These are phyloP conservation scores for Plasmodium chabaudi DNA, from an alignment of 169 alveolate species.

Conservation along the genomic window DNA sequence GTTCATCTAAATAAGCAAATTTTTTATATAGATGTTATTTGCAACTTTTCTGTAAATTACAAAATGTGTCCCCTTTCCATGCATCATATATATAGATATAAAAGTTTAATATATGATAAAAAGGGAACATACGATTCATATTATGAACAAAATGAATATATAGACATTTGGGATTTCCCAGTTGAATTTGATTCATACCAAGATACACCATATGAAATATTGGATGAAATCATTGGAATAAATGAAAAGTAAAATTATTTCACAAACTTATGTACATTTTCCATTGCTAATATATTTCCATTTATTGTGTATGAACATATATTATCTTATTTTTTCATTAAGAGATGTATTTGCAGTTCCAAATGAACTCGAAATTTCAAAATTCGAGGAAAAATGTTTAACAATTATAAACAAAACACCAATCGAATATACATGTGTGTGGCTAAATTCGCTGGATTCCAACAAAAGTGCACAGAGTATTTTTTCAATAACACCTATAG, in stretches of 20 bases:
- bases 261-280: not conserved
- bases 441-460: constrained; percentile 38
- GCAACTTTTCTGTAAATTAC: constrained; percentile 64
- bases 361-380: constrained; percentile 40
- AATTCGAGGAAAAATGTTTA: constrained; percentile 57
- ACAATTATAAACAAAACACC: constrained; percentile 71
- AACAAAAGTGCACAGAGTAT: constrained; percentile 8
- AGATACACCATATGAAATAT: constrained; percentile 33
- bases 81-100: constrained; percentile 70
- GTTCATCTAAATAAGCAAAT: constrained; percentile 71
- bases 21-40: constrained; percentile 54
- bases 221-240: constrained; percentile 50
- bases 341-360: constrained; percentile 70
- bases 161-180: constrained; percentile 73
- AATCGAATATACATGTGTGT: constrained; percentile 64
- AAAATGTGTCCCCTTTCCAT: constrained; percentile 72
- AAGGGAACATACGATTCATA: constrained; percentile 34
- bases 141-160: constrained; percentile 57
- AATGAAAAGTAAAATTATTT: constrained; percentile 22
- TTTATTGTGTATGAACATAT: not conserved
- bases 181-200: constrained; percentile 53
- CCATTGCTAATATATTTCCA: not conserved
- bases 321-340: not conserved
- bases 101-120: constrained; percentile 52
- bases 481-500: constrained; percentile 45